Base-by-base conservation (phyloP, 306 rosid species). In the Trichosanthes truncata region DNA sequence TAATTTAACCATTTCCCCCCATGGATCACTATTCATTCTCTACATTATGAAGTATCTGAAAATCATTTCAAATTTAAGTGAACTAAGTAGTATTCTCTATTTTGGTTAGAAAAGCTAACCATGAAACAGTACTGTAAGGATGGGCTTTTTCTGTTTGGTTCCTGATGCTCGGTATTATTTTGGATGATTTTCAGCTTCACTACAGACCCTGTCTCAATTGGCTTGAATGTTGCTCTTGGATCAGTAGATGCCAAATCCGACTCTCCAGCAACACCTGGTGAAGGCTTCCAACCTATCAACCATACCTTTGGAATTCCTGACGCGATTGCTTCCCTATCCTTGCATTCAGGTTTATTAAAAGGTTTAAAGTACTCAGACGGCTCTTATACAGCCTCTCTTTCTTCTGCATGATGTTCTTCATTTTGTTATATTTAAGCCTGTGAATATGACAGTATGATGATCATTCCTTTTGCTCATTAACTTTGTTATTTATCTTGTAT, bases 221-320 rank as follows among this genome's bases (percentile, higher is more conserved):
- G 96, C 45, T 84, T 95, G 88, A 93, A 96, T 84, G 85, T 83
- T 83, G 96, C 97, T 77, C 74, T 90, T 62, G 94, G 87, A 84
- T 76, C 93, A 1, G 81, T 78, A 21, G 77, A 80, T 77, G 93
- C 85, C 76, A 86, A 87, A 77, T 78, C 85, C 13, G 87, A 84
- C 74, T 62, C 81, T 82, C 74, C 82, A 49, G 85, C 86, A 35
- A 72, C 33, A 0, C 62, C 81, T 18, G 25, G 77, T 55, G 86
- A 76, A 87, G 83, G 79, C 83, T 71, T 80, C 66, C 82, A 68
- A 74, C 80, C 79, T n/a, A 67, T 65, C 59, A 31, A 59, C 56
- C 40, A 33, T 80, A 56, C 89, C 33, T 91, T 90, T 80, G 97
- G 99, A 81, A 89, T 93, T 76, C 80, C 87, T 18, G 91, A 85